These are phyloP conservation scores for Yarrowia galli DNA, from an alignment of 1,139 yeast genomes.

Conservation along the genomic window DNA sequence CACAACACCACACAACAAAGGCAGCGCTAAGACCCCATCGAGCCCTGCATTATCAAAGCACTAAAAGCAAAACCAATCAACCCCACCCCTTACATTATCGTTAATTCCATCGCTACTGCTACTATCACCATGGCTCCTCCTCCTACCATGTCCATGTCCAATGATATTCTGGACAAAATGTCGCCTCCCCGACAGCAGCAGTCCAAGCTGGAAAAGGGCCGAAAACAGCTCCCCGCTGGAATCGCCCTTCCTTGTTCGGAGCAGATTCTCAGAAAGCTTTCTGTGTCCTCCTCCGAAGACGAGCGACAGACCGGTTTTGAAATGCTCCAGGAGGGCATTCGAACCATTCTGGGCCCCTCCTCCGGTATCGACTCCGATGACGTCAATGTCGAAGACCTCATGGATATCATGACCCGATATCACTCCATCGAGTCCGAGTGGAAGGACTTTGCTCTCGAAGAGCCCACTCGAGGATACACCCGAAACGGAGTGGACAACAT, in stretches of 20 bases:
- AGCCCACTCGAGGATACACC: slow-evolving; percentile 56
- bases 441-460: slow-evolving; percentile 65
- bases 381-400: slow-evolving; percentile 61
- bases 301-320: slow-evolving; percentile 45
- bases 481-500: slow-evolving; percentile 71
- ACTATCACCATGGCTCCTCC: slow-evolving; percentile 17
- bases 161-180: not conserved
- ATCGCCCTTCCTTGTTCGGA: slow-evolving; percentile 24
- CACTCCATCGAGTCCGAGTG: slow-evolving; percentile 62
- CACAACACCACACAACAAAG: not conserved
- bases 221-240: slow-evolving; percentile 10
- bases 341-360: slow-evolving; percentile 51
- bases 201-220: slow-evolving; percentile 23
- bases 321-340: slow-evolving; percentile 49
- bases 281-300: slow-evolving; percentile 23
- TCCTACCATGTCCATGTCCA: slow-evolving; percentile 15
- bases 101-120: too few relatives aligned
- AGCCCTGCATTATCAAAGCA: slow-evolving; percentile 37
- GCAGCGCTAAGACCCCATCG: slow-evolving; percentile 32
- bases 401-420: slow-evolving; percentile 59
- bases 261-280: slow-evolving; percentile 24
- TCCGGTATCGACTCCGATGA: slow-evolving; percentile 57
- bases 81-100: not conserved
- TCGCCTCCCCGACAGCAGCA: slow-evolving; percentile 5
- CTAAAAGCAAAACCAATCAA: not conserved